Base-by-base conservation (phyloP, 2,329 filamentous ascomycete genomes). In the Chrysosporium keratinophilum region DNA sequence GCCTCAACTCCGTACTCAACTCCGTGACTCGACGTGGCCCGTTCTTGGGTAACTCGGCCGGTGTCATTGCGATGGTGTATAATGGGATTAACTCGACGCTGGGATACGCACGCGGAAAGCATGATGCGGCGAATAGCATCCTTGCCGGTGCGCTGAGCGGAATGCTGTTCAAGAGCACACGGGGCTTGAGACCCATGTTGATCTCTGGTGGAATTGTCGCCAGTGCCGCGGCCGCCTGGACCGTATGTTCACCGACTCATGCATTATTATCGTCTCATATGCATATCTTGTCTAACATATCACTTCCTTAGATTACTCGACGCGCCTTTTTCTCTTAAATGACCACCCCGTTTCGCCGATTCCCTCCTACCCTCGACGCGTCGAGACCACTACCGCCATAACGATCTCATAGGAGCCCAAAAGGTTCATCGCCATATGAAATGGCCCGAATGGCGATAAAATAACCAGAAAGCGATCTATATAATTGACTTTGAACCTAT, bases 101-200 rank as follows among this genome's bases (percentile, higher is more conserved):
- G 57, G 89, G 88, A 39, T 83, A 86, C 64, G 69, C 83, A 59
- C 78, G 90, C 57, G 88, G 88, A 59, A 88, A 88, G 74, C 89
- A 95, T 63, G 94, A 98, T 69, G 80, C 88, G 2, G 81, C 84
- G 55, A 98, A 98, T 75, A 93, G 88, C 59, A 80, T 98, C 52
- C 72, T 80, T 17, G 91, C 93, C 4, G 93, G 94, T 60, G 85
- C 78, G 1, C 69, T 98, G 62, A 95, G 89, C 66, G 93, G 93
- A 55, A 90, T 91, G 79, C 69, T 98, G 12, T 98, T 98, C 75
- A 97, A 96, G 79, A 95, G 90, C 70, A 97, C 94, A 47, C 81
- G 87, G 65, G 93, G 93, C 5, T 59, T 93, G 57, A 81, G 87
- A 71, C 90, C 89, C 34, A 97, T 97, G 90, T 78, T 93, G 76